Evolutionary conservation across 345 rosid species (phyloP).

Genomic region (Capsella bursapastoris): DNA sequence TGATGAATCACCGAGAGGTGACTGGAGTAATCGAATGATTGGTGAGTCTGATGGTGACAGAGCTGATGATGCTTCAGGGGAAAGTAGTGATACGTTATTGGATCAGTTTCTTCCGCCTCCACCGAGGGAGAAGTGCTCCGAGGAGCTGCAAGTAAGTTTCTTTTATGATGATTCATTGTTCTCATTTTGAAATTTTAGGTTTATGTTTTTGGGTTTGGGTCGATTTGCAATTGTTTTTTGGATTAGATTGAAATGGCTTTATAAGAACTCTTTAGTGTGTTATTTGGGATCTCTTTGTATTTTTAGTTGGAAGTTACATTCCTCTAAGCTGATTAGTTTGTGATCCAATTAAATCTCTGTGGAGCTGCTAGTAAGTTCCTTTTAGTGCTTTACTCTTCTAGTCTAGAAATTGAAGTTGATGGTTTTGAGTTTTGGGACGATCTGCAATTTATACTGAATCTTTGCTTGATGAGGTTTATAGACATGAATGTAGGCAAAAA

Average conservation of each 20-base stretch:
- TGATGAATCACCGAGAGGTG: constrained; percentile 50
- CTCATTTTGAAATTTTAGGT: background rate
- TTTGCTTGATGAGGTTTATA: constrained; percentile 2
- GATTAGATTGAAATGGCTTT: no score
- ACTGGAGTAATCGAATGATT: constrained; percentile 35
- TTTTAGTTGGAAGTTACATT: background rate
- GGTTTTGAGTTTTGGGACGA: no score
- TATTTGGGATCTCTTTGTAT: constrained; percentile 9
- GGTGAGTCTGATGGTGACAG: constrained; percentile 52
- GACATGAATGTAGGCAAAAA: constrained; percentile 13
- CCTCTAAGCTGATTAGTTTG: background rate
- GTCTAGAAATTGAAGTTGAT: no score
- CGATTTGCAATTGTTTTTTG: background rate
- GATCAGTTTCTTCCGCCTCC: constrained; percentile 75
- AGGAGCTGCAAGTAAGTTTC: constrained; percentile 78
- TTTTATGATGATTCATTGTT: background rate
- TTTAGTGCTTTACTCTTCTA: background rate
- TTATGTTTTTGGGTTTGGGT: background rate
- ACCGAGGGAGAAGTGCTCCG: constrained; percentile 70
- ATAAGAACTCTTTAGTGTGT: background rate
- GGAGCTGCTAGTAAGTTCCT: background rate
- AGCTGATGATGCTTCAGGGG: constrained; percentile 45
- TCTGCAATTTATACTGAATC: background rate
- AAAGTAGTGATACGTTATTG: constrained; percentile 55
- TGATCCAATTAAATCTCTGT: background rate